phyloP scores from a whole-genome alignment of 371 early-diverging fungal genomes.

The Actinomucor elegans region DNA sequence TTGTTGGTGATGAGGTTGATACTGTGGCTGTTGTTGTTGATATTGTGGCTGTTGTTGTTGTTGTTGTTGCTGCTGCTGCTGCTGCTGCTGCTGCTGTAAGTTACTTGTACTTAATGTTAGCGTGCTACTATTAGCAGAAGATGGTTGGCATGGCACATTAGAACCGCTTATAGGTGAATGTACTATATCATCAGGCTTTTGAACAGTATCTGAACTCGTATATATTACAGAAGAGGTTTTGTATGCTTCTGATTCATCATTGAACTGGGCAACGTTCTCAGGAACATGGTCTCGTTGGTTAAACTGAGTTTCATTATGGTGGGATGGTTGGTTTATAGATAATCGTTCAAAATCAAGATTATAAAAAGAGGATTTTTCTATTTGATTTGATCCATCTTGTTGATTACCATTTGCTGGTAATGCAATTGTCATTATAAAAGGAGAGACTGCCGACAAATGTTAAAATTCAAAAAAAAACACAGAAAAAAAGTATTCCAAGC shows the following conservation, averaged over 20 bases:
- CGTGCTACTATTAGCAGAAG: no score
- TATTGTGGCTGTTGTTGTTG: not conserved
- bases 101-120: no score
- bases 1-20: not conserved
- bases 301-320: no score
- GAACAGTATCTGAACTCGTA: not conserved
- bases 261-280: not conserved
- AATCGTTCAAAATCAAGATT: not conserved
- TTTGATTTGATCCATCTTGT: not conserved
- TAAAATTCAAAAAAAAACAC: no score
- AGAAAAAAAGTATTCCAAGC: no score
- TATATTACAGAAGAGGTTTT: not conserved
- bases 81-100: no score
- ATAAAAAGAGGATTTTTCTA: not conserved
- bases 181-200: slow-evolving; percentile 1
- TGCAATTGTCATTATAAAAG: slow-evolving; percentile 5
- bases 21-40: no score
- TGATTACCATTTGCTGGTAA: not conserved
- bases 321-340: not conserved
- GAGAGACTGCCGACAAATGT: no score
- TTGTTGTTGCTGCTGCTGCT: no score
- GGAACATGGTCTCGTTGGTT: not conserved
- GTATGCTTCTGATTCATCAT: not conserved
- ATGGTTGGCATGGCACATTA: not conserved
- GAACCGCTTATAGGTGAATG: not conserved